Evolutionary conservation across 148 eudicot genomes (phyloP).

Genomic region (Selenicereus undatus): DNA sequence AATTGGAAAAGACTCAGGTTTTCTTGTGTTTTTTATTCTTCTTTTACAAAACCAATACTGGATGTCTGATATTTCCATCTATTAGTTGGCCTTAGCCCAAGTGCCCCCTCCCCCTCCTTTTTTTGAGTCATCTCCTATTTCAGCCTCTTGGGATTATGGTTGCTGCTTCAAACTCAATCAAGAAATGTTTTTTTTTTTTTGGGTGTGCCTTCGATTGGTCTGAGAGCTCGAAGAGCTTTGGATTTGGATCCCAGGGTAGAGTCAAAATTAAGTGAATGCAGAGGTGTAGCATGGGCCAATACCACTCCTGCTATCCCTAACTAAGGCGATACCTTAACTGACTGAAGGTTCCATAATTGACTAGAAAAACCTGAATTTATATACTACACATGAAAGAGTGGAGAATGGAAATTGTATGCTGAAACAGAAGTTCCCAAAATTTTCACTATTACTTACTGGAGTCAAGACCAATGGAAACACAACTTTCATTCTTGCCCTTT

Average conservation of each 20-base stretch:
- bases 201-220: background rate
- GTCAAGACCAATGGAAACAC: too few species aligned
- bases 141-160: background rate
- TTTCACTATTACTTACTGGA: too few species aligned
- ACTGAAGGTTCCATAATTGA: background rate
- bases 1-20: background rate
- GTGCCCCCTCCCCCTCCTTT: background rate
- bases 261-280: background rate
- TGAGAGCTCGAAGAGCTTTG: background rate
- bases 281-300: background rate
- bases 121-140: background rate
- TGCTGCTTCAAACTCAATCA: background rate
- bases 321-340: background rate
- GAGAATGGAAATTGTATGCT: background rate
- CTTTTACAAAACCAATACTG: background rate
- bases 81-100: background rate
- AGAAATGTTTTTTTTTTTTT: background rate
- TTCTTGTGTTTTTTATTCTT: background rate
- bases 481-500: too few species aligned
- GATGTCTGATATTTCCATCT: background rate
- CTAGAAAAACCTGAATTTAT: background rate
- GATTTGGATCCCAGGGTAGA: background rate
- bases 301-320: background rate
- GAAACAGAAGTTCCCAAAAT: background rate
- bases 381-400: background rate